Conservation (phyloP, 1,284 basidiomycete species). For the Fistulinella staudtii region DNA sequence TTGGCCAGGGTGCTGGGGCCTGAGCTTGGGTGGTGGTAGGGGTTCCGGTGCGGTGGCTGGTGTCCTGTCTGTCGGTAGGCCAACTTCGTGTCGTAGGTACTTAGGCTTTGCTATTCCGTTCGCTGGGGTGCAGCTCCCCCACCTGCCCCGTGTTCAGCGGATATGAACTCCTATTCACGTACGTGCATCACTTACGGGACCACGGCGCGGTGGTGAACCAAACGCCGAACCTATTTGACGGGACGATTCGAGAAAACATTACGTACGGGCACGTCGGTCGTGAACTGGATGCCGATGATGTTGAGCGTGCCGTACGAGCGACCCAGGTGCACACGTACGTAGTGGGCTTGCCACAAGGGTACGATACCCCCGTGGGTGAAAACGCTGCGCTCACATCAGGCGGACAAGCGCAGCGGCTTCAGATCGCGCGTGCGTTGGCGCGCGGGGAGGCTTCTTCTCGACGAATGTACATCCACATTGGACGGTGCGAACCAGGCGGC, state of each 20-base stretch:
- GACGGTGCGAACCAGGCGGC: conserved; percentile 79
- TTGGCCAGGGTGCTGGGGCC: too few relatives aligned
- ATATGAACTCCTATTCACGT: conserved; percentile 49
- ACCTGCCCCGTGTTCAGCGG: too few relatives aligned
- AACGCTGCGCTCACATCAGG: conserved; percentile 87
- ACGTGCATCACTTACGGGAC: conserved; percentile 72
- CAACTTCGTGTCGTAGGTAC: too few relatives aligned
- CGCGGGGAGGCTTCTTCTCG: conserved; percentile 81
- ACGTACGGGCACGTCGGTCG: conserved; percentile 61
- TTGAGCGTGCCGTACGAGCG: conserved; percentile 65
- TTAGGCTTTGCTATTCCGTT: too few relatives aligned
- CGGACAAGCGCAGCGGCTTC: conserved; percentile 90
- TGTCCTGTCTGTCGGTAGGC: too few relatives aligned
- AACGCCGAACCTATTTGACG: conserved; percentile 83
- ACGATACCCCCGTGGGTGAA: conserved; percentile 86
- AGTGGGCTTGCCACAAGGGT: conserved; percentile 72
- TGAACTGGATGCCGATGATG: conserved; percentile 45
- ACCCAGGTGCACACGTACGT: conserved; percentile 91
- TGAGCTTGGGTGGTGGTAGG: too few relatives aligned
- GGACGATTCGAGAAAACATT: conserved; percentile 82
- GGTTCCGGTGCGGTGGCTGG: too few relatives aligned
- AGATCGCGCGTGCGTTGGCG: conserved; percentile 87
- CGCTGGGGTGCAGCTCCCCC: too few relatives aligned
- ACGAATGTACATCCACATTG: conserved; percentile 92
- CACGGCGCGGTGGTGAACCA: conserved; percentile 86